A percentile compares a stretch with the other conserved stretches of the same genome.
Evolutionary conservation across 495 filamentous ascomycete genomes (phyloP).

Genomic region (Pyrenula aspistea): DNA sequence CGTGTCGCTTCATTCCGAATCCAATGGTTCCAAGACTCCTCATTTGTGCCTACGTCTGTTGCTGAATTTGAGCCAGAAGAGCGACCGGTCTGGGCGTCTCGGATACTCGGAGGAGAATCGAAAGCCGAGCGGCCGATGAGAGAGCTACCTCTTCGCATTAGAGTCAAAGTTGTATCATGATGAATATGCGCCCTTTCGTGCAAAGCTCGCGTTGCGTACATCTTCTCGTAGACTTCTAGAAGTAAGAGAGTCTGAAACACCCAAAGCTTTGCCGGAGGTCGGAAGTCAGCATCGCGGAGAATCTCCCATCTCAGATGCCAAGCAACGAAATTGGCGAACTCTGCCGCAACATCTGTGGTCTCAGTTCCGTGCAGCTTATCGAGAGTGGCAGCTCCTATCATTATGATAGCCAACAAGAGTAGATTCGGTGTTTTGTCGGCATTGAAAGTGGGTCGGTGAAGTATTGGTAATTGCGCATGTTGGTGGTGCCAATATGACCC

Average conservation of each 20-base stretch:
- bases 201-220: slow-evolving; percentile 80
- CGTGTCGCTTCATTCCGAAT: slow-evolving; percentile 88
- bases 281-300: slow-evolving; percentile 81
- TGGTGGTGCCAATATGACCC: slow-evolving; percentile 91
- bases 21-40: slow-evolving; percentile 96
- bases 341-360: slow-evolving; percentile 58
- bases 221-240: slow-evolving; percentile 92
- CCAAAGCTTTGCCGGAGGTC: slow-evolving; percentile 96
- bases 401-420: slow-evolving; percentile 84
- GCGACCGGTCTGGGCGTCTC: slow-evolving; percentile 46
- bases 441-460: slow-evolving; percentile 88
- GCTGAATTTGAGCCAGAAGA: slow-evolving; percentile 45
- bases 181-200: slow-evolving; percentile 97
- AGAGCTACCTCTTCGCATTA: slow-evolving; percentile 89
- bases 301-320: slow-evolving; percentile 89
- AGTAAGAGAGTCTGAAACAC: slow-evolving; percentile 86
- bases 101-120: slow-evolving; percentile 74
- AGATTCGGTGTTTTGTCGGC: slow-evolving; percentile 76
- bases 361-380: slow-evolving; percentile 67
- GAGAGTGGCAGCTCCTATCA: slow-evolving; percentile 81
- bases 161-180: slow-evolving; percentile 86
- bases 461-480: slow-evolving; percentile 85
- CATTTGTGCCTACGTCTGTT: slow-evolving; percentile 52
- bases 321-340: slow-evolving; percentile 75
- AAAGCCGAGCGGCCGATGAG: slow-evolving; percentile 80